These are phyloP conservation scores for Lanzia echinophila DNA, from an alignment of 2,329 filamentous ascomycete species.

Conservation along the genomic window DNA sequence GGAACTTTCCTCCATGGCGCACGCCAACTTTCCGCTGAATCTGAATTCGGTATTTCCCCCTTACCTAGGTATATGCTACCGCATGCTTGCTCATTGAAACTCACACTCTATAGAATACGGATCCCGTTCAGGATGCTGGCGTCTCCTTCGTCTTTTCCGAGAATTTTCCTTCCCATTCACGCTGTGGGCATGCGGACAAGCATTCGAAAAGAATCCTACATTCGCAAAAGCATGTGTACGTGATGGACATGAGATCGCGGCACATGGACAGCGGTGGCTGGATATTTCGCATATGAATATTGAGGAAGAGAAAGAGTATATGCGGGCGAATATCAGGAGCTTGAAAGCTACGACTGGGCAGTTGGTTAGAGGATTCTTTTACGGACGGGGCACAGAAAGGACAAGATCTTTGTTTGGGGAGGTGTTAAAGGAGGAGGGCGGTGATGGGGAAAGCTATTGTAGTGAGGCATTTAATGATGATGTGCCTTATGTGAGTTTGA, in stretches of 20 bases:
- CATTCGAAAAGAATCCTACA: conserved; percentile 34
- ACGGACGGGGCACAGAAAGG: conserved; percentile 33
- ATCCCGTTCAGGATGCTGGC: conserved; percentile 31
- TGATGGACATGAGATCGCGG: conserved; percentile 36
- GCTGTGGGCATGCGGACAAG: conserved; percentile 33
- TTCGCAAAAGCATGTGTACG: conserved; percentile 36
- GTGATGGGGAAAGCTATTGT: conserved; percentile 36
- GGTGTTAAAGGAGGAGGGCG: conserved; percentile 45
- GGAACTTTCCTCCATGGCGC: conserved; percentile 9
- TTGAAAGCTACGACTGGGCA: conserved; percentile 29
- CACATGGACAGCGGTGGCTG: conserved; percentile 38
- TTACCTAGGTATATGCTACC: too few species aligned
- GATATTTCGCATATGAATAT: conserved; percentile 34
- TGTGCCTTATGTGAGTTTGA: conserved; percentile 36
- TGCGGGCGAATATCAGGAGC: conserved; percentile 29
- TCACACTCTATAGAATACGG: conserved; percentile 24
- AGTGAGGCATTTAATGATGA: conserved; percentile 44
- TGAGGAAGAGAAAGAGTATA: conserved; percentile 33
- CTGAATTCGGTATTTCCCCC: conserved; percentile 23
- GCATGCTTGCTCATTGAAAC: too few species aligned
- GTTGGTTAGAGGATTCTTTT: conserved; percentile 32
- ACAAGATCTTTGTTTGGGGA: conserved; percentile 39
- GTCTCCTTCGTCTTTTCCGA: conserved; percentile 35
- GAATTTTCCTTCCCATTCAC: conserved; percentile 37
- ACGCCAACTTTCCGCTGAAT: conserved; percentile 24